Base-by-base conservation (phyloP, 1,139 yeast genomes). In the Wickerhamomyces sp. region DNA sequence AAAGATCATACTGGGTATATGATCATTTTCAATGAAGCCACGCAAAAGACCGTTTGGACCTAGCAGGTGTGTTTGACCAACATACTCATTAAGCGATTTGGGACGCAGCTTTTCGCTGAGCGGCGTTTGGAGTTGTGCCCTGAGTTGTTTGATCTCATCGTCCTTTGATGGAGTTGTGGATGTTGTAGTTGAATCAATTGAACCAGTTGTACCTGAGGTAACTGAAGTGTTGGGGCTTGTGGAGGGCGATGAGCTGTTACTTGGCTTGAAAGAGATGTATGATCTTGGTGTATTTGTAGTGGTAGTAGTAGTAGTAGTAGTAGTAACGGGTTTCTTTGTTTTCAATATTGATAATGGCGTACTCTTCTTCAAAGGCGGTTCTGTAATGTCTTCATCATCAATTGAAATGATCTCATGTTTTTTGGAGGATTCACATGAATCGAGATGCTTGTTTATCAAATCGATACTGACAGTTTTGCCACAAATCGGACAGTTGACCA, bases 51-150 rank as follows among this genome's bases (percentile, higher is more conserved):
- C 97, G 16, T 74, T 66, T 7, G 72, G 69, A 0, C 95, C 95
- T 2, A 92, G 76, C 14, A 92, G 63, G 58, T 87, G 90, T 39
- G 77, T 76, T 59, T 92, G 97, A 0, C 99, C 99, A 36, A 81
- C 76, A 52, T 84, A 92, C 20, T 88, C 96, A 20, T 77, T 79
- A 17, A 92, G 61, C 0, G 74, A 65, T 31, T 68, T 68, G 0
- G 99, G 99, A 15, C 97, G 70, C 20, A 89, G 71, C 41, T 87
- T 71, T 56, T 92, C 97, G 5, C 97, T 94, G 16, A 92, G 63
- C 0, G 98, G 98, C n/a, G 76, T 54, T 32, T 67, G 67, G 0
- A 76, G 60, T 21, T 75, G 76, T 35, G 72, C 63, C 45, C 63
- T 68, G 24, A 81, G 54, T 36, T 66, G 46, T 26, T 58, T 64